Percentiles rank a stretch among this genome's conserved stretches.
Evolutionary conservation across 148 eudicot genomes (phyloP).

Genomic region (Rhododendron griersonianum): DNA sequence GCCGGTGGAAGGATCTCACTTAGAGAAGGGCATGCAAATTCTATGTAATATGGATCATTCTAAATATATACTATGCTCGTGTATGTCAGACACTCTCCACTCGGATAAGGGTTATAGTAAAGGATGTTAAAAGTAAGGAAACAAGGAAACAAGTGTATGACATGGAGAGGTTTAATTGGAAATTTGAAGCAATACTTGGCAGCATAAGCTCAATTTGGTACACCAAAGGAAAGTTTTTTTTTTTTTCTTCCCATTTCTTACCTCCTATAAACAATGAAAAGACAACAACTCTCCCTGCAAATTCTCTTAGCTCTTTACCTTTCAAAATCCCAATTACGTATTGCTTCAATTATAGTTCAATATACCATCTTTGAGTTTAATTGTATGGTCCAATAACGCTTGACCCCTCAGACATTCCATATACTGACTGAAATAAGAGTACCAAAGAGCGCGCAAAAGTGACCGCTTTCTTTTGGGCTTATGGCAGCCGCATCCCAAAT

Average conservation of each 20-base stretch:
- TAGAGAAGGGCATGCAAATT: not conserved
- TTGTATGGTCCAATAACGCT: not conserved
- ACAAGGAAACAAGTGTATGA: not conserved
- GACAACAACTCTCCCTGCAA: not conserved
- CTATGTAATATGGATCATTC: no score
- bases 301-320: not conserved
- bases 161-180: not conserved
- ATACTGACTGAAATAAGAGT: not conserved
- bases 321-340: not conserved
- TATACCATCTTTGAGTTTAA: not conserved
- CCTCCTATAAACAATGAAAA: not conserved
- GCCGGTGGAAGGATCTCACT: not conserved
- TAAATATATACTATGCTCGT: no score
- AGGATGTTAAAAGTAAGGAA: no score
- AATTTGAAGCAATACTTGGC: not conserved
- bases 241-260: not conserved
- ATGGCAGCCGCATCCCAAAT: not conserved
- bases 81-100: no score
- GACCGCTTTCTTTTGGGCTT: not conserved
- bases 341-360: not conserved
- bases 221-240: not conserved
- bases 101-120: no score
- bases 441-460: not conserved
- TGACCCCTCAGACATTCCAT: not conserved
- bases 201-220: not conserved